Conservation (phyloP, 495 filamentous ascomycete genomes). For the Hypoxylon fragiforme region DNA sequence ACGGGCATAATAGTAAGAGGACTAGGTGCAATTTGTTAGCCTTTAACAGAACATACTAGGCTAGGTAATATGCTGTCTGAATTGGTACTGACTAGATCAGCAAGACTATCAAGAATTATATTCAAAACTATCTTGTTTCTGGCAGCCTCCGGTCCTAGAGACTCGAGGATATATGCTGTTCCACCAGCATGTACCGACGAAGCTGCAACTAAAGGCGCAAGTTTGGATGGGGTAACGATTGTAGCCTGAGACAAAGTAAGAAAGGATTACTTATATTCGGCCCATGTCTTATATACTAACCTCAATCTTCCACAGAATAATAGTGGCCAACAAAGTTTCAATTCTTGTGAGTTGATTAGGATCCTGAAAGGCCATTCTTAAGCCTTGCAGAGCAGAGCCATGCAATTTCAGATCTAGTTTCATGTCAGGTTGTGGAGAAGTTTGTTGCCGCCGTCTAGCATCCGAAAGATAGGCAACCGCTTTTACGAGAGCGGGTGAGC, state of each 20-base stretch:
- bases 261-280: neutral
- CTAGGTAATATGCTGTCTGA: no score
- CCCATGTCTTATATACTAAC: neutral
- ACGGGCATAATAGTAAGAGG: constrained; percentile 10
- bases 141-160: constrained; percentile 1
- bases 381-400: neutral
- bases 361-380: constrained; percentile 8
- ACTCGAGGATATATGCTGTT: constrained; percentile 1
- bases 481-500: neutral
- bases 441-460: constrained; percentile 4
- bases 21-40: neutral
- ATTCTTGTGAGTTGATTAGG: neutral
- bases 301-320: constrained; percentile 10
- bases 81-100: constrained; percentile 1
- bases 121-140: constrained; percentile 2
- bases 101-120: constrained; percentile 1
- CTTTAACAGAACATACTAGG: neutral
- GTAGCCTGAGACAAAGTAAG: neutral
- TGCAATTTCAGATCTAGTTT: constrained; percentile 9
- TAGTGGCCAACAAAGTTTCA: constrained; percentile 8
- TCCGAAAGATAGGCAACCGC: constrained; percentile 4
- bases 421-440: neutral
- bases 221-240: constrained; percentile 4
- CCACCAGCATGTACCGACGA: constrained; percentile 6
- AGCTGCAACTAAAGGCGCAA: constrained; percentile 1